Evolutionary conservation across 2,329 filamentous ascomycete genomes (phyloP), one percentile per base, ranked within the genome.

Genomic region (Calonectria honghensis): DNA sequence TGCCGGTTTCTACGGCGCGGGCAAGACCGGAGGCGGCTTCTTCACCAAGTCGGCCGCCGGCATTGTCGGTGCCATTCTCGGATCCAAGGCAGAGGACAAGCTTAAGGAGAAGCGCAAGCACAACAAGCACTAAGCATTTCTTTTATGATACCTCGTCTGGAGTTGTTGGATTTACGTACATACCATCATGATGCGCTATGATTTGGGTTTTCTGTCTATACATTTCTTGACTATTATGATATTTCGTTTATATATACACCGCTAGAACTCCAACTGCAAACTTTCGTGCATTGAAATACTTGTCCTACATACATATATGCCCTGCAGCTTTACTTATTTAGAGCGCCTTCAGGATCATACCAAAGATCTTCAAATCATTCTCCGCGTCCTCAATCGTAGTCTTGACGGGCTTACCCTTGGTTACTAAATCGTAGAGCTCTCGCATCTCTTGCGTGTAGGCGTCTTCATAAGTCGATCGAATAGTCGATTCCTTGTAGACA

Each of bases 1-100:
- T 68, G 89, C 87, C 86, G 1, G 90, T 89, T n/a, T 90, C 88
- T 10, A 91, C 87, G 79, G 85, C 0, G 90, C 89, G 0, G 88
- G 91, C 82, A 87, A 89, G 77, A 83, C 89, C 27, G 90, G 90
- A 16, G 88, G 88, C 35, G 90, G 90, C 24, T 75, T 87, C 45
- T 80, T 91, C 32, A 88, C 88, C 29, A 90, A 88, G 14, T 85
- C 88, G 0, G 85, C 89, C 1, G 88, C 86, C 20, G 90, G 90
- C 41, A 89, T 90, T 0, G 85, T 91, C n/a, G 89, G 87, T 5
- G 90, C 90, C 1, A 91, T 63, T 11, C n/a, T 37, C 6, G 57
- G 57, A 14, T 63, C 91, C 73, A 78, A 88, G 48, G 74, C 91
- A 9, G 88, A 89, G 82, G 81, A 88, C 80, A 84, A 83, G 75